These are phyloP conservation scores for Neoascochyta sp. DNA, from an alignment of 2,329 filamentous ascomycete species.

Conservation along the genomic window DNA sequence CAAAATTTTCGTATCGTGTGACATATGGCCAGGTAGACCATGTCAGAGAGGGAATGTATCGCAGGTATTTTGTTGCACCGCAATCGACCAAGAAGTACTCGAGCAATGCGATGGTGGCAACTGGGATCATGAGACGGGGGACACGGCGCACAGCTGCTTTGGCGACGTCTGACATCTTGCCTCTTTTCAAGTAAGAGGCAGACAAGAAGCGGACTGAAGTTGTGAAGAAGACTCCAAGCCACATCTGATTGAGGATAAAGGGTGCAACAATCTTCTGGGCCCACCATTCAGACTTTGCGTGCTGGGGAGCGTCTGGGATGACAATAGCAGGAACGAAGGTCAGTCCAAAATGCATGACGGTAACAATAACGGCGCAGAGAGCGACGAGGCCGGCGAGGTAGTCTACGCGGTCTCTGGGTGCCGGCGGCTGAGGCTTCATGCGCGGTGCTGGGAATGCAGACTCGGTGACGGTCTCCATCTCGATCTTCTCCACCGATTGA, in stretches of 20 bases:
- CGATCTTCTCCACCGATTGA: constrained; percentile 19
- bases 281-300: constrained; percentile 43
- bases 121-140: constrained; percentile 48
- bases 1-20: constrained; percentile 40
- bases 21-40: constrained; percentile 51
- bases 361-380: constrained; percentile 45
- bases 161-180: constrained; percentile 43
- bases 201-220: constrained; percentile 48
- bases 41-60: constrained; percentile 46
- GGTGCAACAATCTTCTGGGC: constrained; percentile 43
- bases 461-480: constrained; percentile 29
- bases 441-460: constrained; percentile 29
- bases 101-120: constrained; percentile 42
- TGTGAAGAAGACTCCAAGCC: constrained; percentile 50
- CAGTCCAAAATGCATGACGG: constrained; percentile 44
- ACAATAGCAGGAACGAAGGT: constrained; percentile 43
- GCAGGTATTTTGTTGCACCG: constrained; percentile 43
- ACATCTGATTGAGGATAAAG: constrained; percentile 47
- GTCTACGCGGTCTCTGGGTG: constrained; percentile 39
- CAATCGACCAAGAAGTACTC: constrained; percentile 49
- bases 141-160: constrained; percentile 45
- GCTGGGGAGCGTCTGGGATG: constrained; percentile 34
- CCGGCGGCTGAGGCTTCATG: constrained; percentile 24
- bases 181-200: constrained; percentile 42
- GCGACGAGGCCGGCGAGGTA: constrained; percentile 48